Evolutionary conservation across 2,329 filamentous ascomycete genomes (phyloP).

Genomic region (Ophiostoma quercus): DNA sequence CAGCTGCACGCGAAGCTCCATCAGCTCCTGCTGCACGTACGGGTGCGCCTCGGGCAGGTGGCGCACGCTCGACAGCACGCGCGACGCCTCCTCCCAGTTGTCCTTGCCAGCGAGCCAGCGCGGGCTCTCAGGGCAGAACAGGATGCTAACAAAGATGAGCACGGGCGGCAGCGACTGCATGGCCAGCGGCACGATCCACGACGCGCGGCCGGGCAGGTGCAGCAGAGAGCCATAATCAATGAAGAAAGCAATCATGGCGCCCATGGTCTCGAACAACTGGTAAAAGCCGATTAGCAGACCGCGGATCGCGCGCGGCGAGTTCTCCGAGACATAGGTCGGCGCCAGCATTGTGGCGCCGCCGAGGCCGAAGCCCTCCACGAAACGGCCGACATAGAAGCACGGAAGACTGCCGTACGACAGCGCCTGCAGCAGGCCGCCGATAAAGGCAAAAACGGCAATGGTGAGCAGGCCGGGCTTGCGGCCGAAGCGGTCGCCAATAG

Average conservation of each 20-base stretch:
- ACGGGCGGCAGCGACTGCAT: slow-evolving; percentile 53
- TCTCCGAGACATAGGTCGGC: slow-evolving; percentile 57
- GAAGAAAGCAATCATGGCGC: slow-evolving; percentile 49
- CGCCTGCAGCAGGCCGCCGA: neutral
- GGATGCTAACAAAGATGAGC: slow-evolving; percentile 50
- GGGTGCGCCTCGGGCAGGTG: slow-evolving; percentile 36
- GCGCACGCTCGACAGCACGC: slow-evolving; percentile 35
- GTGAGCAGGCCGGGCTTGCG: slow-evolving; percentile 33
- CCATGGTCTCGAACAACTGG: slow-evolving; percentile 52
- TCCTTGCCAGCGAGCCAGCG: slow-evolving; percentile 56
- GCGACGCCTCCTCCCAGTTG: slow-evolving; percentile 45
- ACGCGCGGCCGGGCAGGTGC: slow-evolving; percentile 39
- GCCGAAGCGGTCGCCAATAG: slow-evolving; percentile 32
- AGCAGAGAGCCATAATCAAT: slow-evolving; percentile 49
- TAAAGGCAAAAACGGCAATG: slow-evolving; percentile 32
- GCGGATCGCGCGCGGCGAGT: slow-evolving; percentile 53
- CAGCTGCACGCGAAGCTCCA: slow-evolving; percentile 32
- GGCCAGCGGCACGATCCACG: slow-evolving; percentile 53
- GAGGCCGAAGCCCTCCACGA: slow-evolving; percentile 50
- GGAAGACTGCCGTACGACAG: slow-evolving; percentile 26
- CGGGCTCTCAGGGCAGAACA: slow-evolving; percentile 56
- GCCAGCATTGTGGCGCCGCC: slow-evolving; percentile 52
- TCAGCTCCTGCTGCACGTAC: slow-evolving; percentile 36
- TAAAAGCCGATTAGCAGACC: slow-evolving; percentile 57
- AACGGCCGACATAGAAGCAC: slow-evolving; percentile 35